These are phyloP conservation scores for Coemansia sp. DNA, from an alignment of 192 early-diverging fungal genomes.

Conservation along the genomic window DNA sequence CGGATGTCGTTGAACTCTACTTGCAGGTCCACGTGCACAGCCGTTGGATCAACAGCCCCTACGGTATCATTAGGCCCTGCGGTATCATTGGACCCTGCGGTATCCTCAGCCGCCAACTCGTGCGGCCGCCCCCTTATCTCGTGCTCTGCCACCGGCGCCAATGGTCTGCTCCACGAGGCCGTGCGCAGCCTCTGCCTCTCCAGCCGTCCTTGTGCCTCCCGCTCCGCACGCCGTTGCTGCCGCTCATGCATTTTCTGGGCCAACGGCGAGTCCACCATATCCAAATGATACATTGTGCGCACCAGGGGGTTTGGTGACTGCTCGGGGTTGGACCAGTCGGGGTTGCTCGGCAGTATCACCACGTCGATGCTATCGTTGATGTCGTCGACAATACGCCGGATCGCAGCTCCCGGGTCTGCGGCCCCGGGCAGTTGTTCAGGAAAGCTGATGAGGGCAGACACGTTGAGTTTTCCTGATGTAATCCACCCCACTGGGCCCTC, in stretches of 20 bases:
- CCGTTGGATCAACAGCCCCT: slow-evolving; percentile 18
- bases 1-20: slow-evolving; percentile 89
- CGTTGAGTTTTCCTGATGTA: slow-evolving; percentile 80
- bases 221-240: slow-evolving; percentile 33
- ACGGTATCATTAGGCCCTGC: not conserved
- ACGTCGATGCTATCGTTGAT: slow-evolving; percentile 69
- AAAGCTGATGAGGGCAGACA: slow-evolving; percentile 67
- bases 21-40: slow-evolving; percentile 66
- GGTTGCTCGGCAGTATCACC: slow-evolving; percentile 46
- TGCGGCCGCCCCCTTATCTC: slow-evolving; percentile 14
- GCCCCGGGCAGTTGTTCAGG: slow-evolving; percentile 53
- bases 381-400: slow-evolving; percentile 65
- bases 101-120: not conserved
- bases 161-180: slow-evolving; percentile 43
- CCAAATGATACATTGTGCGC: slow-evolving; percentile 35
- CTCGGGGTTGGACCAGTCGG: slow-evolving; percentile 49
- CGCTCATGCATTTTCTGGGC: slow-evolving; percentile 38
- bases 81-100: too few relatives aligned
- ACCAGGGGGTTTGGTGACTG: slow-evolving; percentile 38
- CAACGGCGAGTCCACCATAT: slow-evolving; percentile 45
- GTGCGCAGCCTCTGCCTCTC: slow-evolving; percentile 48
- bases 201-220: slow-evolving; percentile 39
- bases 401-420: slow-evolving; percentile 49
- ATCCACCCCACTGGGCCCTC: slow-evolving; percentile 93
- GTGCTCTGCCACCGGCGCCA: slow-evolving; percentile 30